phyloP scores from a whole-genome alignment of 2,329 filamentous ascomycete genomes.

The Penicillium corylophilum region DNA sequence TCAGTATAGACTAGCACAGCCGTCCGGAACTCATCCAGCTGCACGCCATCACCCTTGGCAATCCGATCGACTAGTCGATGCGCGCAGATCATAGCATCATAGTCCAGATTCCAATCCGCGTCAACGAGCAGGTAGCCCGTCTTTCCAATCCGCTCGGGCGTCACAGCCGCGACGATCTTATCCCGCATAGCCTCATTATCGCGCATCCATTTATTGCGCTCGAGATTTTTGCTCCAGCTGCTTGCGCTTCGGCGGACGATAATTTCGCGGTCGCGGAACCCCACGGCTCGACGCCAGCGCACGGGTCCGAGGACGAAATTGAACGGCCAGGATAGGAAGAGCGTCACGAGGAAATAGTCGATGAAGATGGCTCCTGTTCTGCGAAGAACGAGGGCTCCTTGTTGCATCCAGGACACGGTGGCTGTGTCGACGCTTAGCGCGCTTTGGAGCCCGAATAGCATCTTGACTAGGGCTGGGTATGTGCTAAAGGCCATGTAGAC shows the following conservation, averaged over 20 bases:
- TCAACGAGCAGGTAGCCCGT: constrained; percentile 87
- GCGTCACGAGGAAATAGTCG: constrained; percentile 68
- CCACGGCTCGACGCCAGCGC: constrained; percentile 70
- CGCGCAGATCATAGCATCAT: constrained; percentile 73
- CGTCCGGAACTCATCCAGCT: constrained; percentile 67
- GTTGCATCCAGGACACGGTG: constrained; percentile 56
- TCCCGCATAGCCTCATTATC: constrained; percentile 57
- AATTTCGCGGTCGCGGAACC: constrained; percentile 77
- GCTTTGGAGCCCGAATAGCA: constrained; percentile 65
- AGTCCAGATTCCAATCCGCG: constrained; percentile 83
- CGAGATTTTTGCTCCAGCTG: constrained; percentile 64
- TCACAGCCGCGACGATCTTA: constrained; percentile 67
- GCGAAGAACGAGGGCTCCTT: constrained; percentile 57
- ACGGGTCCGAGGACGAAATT: constrained; percentile 69
- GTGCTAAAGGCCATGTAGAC: constrained; percentile 67
- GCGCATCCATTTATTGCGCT: constrained; percentile 46
- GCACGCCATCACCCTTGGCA: constrained; percentile 34
- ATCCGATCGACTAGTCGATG: constrained; percentile 63
- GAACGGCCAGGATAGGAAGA: constrained; percentile 71
- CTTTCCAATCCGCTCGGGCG: constrained; percentile 68
- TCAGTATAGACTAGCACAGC: constrained; percentile 68
- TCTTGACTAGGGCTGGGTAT: constrained; percentile 67
- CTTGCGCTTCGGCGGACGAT: constrained; percentile 72
- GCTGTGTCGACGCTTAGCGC: constrained; percentile 64
- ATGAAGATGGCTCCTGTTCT: constrained; percentile 67